These are phyloP conservation scores for Glycine soja DNA, from an alignment of 306 rosid genomes.

Conservation along the genomic window DNA sequence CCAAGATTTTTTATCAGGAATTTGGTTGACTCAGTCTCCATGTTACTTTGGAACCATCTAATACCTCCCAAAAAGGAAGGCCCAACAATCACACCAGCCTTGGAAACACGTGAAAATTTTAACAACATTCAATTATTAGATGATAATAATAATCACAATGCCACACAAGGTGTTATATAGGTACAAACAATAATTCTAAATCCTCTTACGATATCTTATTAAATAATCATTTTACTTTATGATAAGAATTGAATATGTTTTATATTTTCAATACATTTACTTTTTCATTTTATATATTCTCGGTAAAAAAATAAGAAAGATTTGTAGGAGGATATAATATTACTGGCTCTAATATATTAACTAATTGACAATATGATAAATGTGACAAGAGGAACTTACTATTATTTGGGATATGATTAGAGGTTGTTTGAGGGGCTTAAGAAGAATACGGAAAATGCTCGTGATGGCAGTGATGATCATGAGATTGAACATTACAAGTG, in stretches of 20 bases:
- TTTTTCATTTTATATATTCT: neutral
- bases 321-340: neutral
- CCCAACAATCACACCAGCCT: slow-evolving; percentile 86
- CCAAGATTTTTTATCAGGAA: slow-evolving; percentile 65
- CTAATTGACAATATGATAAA: neutral
- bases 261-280: neutral
- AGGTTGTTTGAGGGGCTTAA: slow-evolving; percentile 81
- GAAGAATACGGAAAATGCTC: slow-evolving; percentile 56
- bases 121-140: neutral
- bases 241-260: too few relatives aligned
- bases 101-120: slow-evolving; percentile 26
- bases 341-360: neutral
- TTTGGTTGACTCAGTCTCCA: slow-evolving; percentile 35
- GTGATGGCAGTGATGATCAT: slow-evolving; percentile 42
- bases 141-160: neutral
- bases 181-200: neutral
- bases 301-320: neutral
- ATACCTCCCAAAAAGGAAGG: slow-evolving; percentile 70
- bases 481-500: slow-evolving; percentile 57
- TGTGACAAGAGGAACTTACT: slow-evolving; percentile 52
- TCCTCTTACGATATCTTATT: neutral
- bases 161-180: neutral
- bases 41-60: slow-evolving; percentile 38
- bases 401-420: slow-evolving; percentile 68
- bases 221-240: neutral